A percentile compares a stretch with the other conserved stretches of the same genome.
These are phyloP conservation scores for Macrolepiota albuminosa DNA, from an alignment of 768 basidiomycete species.

Conservation along the genomic window DNA sequence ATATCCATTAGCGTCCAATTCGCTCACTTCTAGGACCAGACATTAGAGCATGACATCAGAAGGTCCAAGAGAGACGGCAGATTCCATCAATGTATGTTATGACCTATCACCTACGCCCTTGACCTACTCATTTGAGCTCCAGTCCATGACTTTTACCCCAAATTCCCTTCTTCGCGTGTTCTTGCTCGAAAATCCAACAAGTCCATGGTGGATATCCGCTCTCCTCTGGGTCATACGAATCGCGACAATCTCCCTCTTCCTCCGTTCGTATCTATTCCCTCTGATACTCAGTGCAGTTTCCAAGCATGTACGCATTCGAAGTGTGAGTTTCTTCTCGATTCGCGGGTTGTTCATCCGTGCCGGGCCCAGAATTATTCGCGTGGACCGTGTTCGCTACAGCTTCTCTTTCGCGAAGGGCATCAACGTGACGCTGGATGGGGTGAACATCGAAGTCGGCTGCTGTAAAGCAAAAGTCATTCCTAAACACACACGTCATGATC, in stretches of 20 bases:
- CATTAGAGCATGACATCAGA: neutral
- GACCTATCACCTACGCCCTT: neutral
- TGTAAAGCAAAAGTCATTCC: constrained; percentile 15
- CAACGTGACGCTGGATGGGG: constrained; percentile 58
- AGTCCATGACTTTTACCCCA: constrained; percentile 9
- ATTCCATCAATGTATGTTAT: constrained; percentile 3
- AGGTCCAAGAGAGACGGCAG: neutral
- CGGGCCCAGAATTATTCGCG: constrained; percentile 47
- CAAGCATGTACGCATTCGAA: constrained; percentile 62
- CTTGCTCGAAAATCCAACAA: constrained; percentile 25
- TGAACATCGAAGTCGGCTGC: constrained; percentile 47
- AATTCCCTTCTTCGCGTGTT: constrained; percentile 19
- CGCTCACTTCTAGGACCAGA: neutral
- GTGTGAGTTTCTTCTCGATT: constrained; percentile 73
- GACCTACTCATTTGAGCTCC: neutral
- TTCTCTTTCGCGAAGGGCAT: constrained; percentile 50
- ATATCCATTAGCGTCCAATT: neutral
- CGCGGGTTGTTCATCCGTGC: constrained; percentile 67
- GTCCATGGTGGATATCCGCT: constrained; percentile 34
- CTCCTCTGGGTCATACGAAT: constrained; percentile 48
- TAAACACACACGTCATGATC: constrained; percentile 28
- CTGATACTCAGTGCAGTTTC: constrained; percentile 57
- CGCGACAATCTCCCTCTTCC: constrained; percentile 49
- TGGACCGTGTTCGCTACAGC: constrained; percentile 70
- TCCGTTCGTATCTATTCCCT: constrained; percentile 65